Evolutionary conservation across 495 filamentous ascomycete species (phyloP).

Genomic region (Sphaerosporella brunnea): DNA sequence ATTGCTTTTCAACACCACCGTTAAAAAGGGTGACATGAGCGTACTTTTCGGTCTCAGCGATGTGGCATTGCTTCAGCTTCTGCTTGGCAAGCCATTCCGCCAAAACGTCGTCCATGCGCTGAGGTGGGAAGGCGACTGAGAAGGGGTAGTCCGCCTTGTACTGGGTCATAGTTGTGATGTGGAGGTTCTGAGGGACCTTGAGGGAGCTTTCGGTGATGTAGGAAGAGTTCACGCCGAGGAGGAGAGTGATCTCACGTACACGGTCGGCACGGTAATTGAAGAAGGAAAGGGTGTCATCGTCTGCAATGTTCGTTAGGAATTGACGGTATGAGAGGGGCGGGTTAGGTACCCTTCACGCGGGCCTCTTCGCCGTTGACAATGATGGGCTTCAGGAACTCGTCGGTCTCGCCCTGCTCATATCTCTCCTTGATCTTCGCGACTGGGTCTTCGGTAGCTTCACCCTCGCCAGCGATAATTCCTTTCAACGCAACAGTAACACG

Average conservation of each 20-base stretch:
- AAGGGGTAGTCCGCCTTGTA: slow-evolving; percentile 95
- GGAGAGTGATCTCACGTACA: slow-evolving; percentile 88
- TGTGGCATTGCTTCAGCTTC: slow-evolving; percentile 74
- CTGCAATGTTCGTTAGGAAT: slow-evolving; percentile 32
- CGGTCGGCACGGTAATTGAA: slow-evolving; percentile 99
- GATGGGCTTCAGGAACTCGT: slow-evolving; percentile 98
- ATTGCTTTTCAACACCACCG: slow-evolving; percentile 92
- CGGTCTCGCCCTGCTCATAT: slow-evolving; percentile 72
- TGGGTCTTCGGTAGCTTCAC: slow-evolving; percentile 65
- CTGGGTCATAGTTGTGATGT: slow-evolving; percentile 92
- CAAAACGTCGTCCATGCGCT: slow-evolving; percentile 89
- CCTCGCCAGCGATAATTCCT: slow-evolving; percentile 68
- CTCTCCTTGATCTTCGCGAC: slow-evolving; percentile 72
- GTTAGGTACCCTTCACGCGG: slow-evolving; percentile 76
- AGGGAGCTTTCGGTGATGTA: slow-evolving; percentile 83
- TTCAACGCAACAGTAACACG: slow-evolving; percentile 76
- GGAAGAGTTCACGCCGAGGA: slow-evolving; percentile 80
- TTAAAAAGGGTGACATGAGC: slow-evolving; percentile 69
- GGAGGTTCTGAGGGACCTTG: slow-evolving; percentile 59
- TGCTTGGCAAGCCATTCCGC: slow-evolving; percentile 89
- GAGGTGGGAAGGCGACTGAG: slow-evolving; percentile 81
- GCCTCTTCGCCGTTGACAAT: slow-evolving; percentile 72
- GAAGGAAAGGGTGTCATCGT: slow-evolving; percentile 91
- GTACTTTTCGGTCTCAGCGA: slow-evolving; percentile 98
- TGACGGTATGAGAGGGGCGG: too few relatives aligned